Percentiles rank a stretch among this genome's conserved stretches.
Conservation (phyloP, 768 basidiomycete species). For the Kwoniella sp. region DNA sequence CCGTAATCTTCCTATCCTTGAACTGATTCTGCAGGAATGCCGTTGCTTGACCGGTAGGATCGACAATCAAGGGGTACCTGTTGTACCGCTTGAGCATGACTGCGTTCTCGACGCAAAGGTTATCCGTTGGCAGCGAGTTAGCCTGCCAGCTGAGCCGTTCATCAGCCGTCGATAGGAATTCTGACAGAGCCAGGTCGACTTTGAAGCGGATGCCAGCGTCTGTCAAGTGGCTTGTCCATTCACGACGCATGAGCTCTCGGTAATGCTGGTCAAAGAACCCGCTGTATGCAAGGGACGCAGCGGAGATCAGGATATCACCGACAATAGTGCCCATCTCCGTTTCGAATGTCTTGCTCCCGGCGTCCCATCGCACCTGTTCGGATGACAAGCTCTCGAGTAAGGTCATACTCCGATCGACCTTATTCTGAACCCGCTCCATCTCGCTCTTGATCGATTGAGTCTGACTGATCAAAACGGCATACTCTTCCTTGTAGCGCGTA, state of each 20-base stretch:
- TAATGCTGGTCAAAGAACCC: slow-evolving; percentile 99
- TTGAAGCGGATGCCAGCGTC: slow-evolving; percentile 92
- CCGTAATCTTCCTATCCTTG: slow-evolving; percentile 91
- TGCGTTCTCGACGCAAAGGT: slow-evolving; percentile 95
- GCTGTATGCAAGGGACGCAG: slow-evolving; percentile 92
- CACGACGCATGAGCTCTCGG: slow-evolving; percentile 63
- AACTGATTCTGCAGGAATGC: slow-evolving; percentile 90
- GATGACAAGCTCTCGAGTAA: slow-evolving; percentile 90
- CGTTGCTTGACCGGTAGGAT: slow-evolving; percentile 96
- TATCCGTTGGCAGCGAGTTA: slow-evolving; percentile 90
- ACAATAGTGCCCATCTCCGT: slow-evolving; percentile 98
- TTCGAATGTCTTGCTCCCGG: slow-evolving; percentile 90
- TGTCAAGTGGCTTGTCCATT: slow-evolving; percentile 78
- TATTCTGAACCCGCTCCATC: slow-evolving; percentile 96
- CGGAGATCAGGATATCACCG: slow-evolving; percentile 90
- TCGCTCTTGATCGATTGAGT: slow-evolving; percentile 94
- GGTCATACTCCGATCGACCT: slow-evolving; percentile 95
- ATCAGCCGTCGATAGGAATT: slow-evolving; percentile 95
- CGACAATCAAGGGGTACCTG: slow-evolving; percentile 94
- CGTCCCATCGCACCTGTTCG: slow-evolving; percentile 89
- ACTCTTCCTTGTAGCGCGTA: slow-evolving; percentile 90
- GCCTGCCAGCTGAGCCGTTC: slow-evolving; percentile 94
- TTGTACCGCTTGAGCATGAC: slow-evolving; percentile 98
- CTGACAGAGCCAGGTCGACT: slow-evolving; percentile 81
- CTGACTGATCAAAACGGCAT: slow-evolving; percentile 91